Evolutionary conservation across 768 basidiomycete species (phyloP).

Genomic region (Termitomyces eurrhizus): DNA sequence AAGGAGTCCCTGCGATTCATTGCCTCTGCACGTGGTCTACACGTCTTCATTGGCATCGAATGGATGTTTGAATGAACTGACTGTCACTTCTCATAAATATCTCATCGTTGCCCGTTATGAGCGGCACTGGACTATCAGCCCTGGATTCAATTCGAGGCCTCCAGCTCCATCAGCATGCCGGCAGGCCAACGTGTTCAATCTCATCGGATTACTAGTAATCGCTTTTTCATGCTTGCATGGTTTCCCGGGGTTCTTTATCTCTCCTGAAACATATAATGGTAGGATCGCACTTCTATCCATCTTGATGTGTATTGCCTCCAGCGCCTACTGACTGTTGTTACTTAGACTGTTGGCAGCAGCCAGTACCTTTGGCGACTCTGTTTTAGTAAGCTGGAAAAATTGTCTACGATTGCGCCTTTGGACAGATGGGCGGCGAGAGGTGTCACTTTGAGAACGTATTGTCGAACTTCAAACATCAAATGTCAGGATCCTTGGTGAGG

Average conservation of each 20-base stretch:
- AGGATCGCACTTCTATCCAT: not conserved
- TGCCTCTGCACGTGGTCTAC: not conserved
- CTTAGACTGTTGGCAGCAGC: not conserved
- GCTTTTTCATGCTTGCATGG: not conserved
- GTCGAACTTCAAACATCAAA: not conserved
- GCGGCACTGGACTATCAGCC: not conserved
- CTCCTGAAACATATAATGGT: not conserved
- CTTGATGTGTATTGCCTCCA: not conserved
- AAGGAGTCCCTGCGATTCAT: not conserved
- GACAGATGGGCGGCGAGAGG: not conserved
- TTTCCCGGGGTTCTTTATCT: not conserved
- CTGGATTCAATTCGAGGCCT: not conserved
- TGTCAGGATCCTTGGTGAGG: not conserved
- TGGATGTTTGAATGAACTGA: not conserved
- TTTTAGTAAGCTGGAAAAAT: not conserved
- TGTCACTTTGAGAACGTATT: not conserved
- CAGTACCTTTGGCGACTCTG: not conserved
- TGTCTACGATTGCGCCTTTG: not conserved
- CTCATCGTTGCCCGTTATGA: not conserved
- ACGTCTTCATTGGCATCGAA: not conserved
- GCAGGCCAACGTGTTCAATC: not conserved
- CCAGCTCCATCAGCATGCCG: not conserved
- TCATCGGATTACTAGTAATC: too few species aligned
- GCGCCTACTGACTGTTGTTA: not conserved
- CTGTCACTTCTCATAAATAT: not conserved